Base-by-base conservation (phyloP, 768 basidiomycete genomes). In the Pisolithus sp. region DNA sequence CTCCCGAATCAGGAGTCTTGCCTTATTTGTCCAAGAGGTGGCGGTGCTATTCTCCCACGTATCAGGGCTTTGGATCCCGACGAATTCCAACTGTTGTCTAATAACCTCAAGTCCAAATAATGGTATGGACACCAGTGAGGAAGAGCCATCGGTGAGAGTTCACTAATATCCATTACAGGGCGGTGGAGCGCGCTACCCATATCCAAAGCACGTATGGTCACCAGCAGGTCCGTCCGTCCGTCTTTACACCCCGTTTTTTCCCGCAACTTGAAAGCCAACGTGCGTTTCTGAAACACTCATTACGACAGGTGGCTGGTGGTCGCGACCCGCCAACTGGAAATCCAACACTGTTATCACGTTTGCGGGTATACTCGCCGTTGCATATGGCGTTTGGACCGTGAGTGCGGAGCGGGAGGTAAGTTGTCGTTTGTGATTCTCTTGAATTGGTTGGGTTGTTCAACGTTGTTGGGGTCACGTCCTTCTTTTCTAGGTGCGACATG, bases 181-280 rank as follows among this genome's bases (percentile, higher is more conserved):
- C 43, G 89, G 88, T 71, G 88, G 87, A 56, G 80, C 73, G 50
- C 83, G 90, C 72, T 96, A 90, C 77, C 91, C 93, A 8, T 96
- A 86, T 68, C 93, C 92, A 30, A 94, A 93, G 76, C 80, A 88
- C 63, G 93, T 96, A 50, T 97, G 92, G 91, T 86, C 92, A 21
- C 93, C 94, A 63, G 78, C 93, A 58, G 91, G 91, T 90, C 30
- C 10, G 30, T 49, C 55, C 10, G 8, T 49, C 26, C 54, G 69
- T 71, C 18, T 20, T 28, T 18, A 40, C 48, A 26, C 4, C 26
- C 26, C 40, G 39, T 40, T 34, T 44, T 38, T 17, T 24, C 18
- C 37, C 51, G 50, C 43, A 50, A 45, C 48, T 46, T n/a, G 9
- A 34, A 23, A 17, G 44, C 58, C 42, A 31, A 44, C 21, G 7